Conservation (phyloP, 192 early-diverging fungal species). For the Podila epigama region DNA sequence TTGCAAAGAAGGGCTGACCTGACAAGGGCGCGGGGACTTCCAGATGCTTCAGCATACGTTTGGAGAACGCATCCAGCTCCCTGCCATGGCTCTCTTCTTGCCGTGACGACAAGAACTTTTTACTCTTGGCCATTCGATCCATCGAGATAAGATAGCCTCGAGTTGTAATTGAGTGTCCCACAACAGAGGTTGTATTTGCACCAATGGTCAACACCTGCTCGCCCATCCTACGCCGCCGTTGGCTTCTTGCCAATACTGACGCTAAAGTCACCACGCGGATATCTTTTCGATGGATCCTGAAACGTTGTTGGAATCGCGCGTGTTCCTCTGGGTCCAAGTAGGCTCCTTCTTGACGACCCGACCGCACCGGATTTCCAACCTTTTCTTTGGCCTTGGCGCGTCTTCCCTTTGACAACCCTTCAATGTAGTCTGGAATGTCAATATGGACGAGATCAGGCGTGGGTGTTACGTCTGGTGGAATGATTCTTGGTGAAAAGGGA, state of each 20-base stretch:
- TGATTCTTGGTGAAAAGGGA: conserved; percentile 48
- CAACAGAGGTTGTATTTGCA: not conserved
- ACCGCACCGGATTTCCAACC: conserved; percentile 17
- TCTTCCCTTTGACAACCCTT: too few species aligned
- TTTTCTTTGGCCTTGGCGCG: conserved; percentile 32
- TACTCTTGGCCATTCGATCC: conserved; percentile 6
- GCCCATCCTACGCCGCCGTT: not conserved
- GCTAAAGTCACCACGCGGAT: conserved; percentile 6
- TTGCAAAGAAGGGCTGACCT: not conserved
- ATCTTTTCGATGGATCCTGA: not conserved
- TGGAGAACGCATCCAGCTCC: conserved; percentile 10
- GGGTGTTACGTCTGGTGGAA: conserved; percentile 59
- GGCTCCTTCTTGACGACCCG: too few species aligned
- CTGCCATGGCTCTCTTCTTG: not conserved
- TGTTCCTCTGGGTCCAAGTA: conserved; percentile 11
- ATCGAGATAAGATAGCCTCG: conserved; percentile 4
- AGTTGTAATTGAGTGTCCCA: conserved; percentile 29
- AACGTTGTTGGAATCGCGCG: conserved; percentile 16
- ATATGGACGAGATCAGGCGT: conserved; percentile 56
- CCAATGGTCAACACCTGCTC: not conserved
- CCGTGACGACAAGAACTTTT: conserved; percentile 4
- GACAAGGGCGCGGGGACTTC: not conserved
- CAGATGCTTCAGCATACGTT: conserved; percentile 14
- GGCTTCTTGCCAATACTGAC: not conserved
- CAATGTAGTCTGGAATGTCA: conserved; percentile 55